A percentile compares a stretch with the other conserved stretches of the same genome.
These are phyloP conservation scores for Eucalyptus cladocalyx DNA, from an alignment of 345 rosid species.

Conservation along the genomic window DNA sequence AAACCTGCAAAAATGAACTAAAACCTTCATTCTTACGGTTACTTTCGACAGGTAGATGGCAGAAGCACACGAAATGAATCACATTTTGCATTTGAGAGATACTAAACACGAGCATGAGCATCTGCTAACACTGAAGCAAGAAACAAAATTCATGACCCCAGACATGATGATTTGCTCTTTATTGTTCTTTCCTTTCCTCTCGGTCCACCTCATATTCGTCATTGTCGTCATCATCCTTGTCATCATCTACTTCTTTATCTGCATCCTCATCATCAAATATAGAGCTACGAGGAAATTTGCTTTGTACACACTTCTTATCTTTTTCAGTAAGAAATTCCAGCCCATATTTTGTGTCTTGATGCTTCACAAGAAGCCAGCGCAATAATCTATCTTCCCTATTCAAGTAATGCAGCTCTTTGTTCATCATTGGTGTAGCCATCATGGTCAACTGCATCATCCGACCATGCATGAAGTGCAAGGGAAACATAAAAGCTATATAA, in stretches of 20 bases:
- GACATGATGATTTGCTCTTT: background rate
- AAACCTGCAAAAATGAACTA: background rate
- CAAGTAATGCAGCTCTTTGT: constrained; percentile 87
- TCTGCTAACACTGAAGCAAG: background rate
- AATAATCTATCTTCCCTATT: constrained; percentile 82
- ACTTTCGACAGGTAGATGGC: background rate
- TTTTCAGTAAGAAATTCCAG: constrained; percentile 1
- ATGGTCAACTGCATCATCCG: background rate
- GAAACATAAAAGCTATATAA: background rate
- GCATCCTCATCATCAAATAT: constrained; percentile 1
- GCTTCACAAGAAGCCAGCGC: constrained; percentile 90
- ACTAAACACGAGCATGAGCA: background rate
- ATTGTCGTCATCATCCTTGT: background rate
- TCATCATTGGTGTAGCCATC: constrained; percentile 39
- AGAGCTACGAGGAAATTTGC: constrained; percentile 1
- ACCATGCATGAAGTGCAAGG: background rate
- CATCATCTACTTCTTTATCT: background rate
- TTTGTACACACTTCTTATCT: constrained; percentile 1
- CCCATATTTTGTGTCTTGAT: constrained; percentile 40
- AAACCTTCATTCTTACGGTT: background rate
- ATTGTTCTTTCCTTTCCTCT: background rate
- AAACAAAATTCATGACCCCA: background rate
- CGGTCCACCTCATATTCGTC: background rate
- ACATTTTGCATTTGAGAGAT: background rate
- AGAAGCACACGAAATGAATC: background rate